Evolutionary conservation across 2,329 filamentous ascomycete genomes (phyloP), one percentile per base, ranked within the genome.

Genomic region (Fusarium sp.): DNA sequence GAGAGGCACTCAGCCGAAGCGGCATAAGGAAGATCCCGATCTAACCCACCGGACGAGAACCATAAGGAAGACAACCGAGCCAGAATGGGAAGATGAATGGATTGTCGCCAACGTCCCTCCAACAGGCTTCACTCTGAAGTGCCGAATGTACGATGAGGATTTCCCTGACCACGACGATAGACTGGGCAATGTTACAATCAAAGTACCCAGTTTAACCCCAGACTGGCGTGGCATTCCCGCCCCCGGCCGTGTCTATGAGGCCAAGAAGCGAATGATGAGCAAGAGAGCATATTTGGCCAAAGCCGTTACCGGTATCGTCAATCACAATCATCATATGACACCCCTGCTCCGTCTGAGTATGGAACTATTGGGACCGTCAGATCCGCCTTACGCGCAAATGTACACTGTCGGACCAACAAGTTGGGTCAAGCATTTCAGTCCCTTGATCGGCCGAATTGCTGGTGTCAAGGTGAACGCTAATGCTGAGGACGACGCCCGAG

Each of bases 121-220:
- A 0, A 88, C 86, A 0, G 94, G 94, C 6, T 97, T 97, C 80
- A 86, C 85, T 57, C 84, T 98, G 70, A 97, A 97, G 76, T 93
- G 92, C 63, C 87, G 92, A 52, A 80, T 98, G 18, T 96, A 94
- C 79, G 95, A 98, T 74, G 95, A 98, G 77, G 95, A 98, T 78
- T 88, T 90, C 33, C 88, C 90, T 2, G 92, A 97, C 76, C 88
- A 91, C 68, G 91, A 98, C 75, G 95, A 98, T 79, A 86, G 93
- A 25, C 84, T 98, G 20, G 95, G 95, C 13, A 96, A 96, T 74
- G 92, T 93, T 5, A 93, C 93, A 45, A 82, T 97, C 53, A 79
- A 86, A 18, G 87, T 91, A 0, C 79, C 84, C 13, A 75, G 79
- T 3, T 76, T 97, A 9, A 82, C 82, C 46, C 87, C 91, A 40